A percentile compares a stretch with the other conserved stretches of the same genome.
Evolutionary conservation across 352 stramenopile genomes (phyloP).

Genomic region (Phytophthora constricta): DNA sequence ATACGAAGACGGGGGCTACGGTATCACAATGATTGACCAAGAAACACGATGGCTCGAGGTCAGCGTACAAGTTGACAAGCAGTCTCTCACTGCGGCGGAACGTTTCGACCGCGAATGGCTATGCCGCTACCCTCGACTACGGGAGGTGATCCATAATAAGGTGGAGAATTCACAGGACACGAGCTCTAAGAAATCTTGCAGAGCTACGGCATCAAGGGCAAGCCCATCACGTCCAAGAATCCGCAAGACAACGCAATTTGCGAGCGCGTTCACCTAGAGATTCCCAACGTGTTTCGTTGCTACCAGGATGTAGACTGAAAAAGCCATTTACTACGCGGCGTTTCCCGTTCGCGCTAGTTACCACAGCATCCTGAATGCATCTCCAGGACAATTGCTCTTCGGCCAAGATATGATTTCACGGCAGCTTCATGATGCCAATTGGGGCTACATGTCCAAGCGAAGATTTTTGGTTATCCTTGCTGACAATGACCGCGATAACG

Average conservation of each 20-base stretch:
- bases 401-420: background rate
- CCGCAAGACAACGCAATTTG: slow-evolving; percentile 5
- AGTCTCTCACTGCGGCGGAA: background rate
- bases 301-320: background rate
- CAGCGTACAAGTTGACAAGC: background rate
- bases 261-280: slow-evolving; percentile 1
- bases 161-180: background rate
- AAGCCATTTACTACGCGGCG: slow-evolving; percentile 3
- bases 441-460: slow-evolving; percentile 4
- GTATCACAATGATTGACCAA: background rate
- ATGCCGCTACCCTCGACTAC: background rate
- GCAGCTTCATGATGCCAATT: background rate
- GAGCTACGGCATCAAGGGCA: slow-evolving; percentile 1
- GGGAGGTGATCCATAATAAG: background rate
- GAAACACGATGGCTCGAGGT: background rate
- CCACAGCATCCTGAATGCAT: slow-evolving; percentile 4
- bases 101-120: slow-evolving; percentile 6
- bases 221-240: slow-evolving; percentile 1
- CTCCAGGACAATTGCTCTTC: background rate
- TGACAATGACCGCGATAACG: slow-evolving; percentile 7
- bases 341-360: slow-evolving; percentile 3
- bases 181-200: background rate
- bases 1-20: background rate
- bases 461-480: background rate
- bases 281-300: background rate